Base-by-base conservation (phyloP, 2,329 filamentous ascomycete species). In the Curvularia lunata region DNA sequence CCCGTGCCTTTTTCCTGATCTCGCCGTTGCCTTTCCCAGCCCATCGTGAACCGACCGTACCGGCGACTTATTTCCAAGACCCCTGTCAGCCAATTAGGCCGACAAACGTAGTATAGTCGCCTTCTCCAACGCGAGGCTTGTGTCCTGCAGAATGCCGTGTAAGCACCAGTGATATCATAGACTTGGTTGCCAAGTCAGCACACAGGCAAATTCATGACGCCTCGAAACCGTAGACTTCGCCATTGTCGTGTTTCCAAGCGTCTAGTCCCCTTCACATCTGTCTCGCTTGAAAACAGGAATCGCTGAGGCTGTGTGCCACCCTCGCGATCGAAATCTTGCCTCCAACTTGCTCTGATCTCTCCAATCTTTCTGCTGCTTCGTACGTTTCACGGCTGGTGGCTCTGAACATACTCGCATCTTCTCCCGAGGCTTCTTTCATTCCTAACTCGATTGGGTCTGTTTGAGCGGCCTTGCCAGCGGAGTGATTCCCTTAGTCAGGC, bases 171-270 rank as follows among this genome's bases (percentile, higher is more conserved):
- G 51, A 59, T 48, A 57, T 63, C 48, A 21, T 56, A n/a, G 27
- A 48, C 43, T n/a, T 41, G 23, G 28, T 27, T 54, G 65, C 66
- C 63, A 70, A 69, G 69, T 47, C 42, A 19, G 37, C 51, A 54
- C 53, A 56, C 57, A 61, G 63, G 61, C 62, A 63, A 56, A 56
- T 61, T 58, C 60, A 64, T 62, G 62, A 65, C 60, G 63, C 56
- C 42, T 48, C 53, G 43, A 61, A 53, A 52, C 48, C 58, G 46
- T 41, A 47, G 23, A 48, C 52, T 53, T 49, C 59, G 55, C 56
- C 54, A 65, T 63, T 50, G 62, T 61, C 48, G 60, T 58, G 55
- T 42, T 45, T 52, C 53, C 27, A 59, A 59, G 61, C 54, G 48
- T 56, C 63, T 68, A 66, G 59, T 52, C 47, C 48, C 48, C 54